Evolutionary conservation across 2,329 filamentous ascomycete genomes (phyloP).

Genomic region (Colletotrichum siamense): DNA sequence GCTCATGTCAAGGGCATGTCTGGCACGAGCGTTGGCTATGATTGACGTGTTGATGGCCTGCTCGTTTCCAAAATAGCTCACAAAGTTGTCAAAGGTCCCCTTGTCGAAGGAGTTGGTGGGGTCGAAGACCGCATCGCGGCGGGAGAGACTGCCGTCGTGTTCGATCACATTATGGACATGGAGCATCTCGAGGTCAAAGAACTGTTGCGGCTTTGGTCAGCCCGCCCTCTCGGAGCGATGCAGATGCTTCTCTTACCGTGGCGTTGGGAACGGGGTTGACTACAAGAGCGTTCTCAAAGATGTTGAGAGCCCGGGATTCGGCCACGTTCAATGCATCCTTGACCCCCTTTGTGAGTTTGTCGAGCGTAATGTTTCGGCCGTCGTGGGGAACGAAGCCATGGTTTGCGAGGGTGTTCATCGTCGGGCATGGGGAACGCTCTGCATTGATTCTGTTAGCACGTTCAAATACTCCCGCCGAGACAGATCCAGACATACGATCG

Average conservation of each 20-base stretch:
- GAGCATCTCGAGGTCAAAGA: slow-evolving; percentile 33
- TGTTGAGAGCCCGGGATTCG: slow-evolving; percentile 36
- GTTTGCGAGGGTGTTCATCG: slow-evolving; percentile 29
- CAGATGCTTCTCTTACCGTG: slow-evolving; percentile 26
- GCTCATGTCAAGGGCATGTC: slow-evolving; percentile 27
- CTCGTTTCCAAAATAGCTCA: background rate
- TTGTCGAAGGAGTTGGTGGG: slow-evolving; percentile 48
- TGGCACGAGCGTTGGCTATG: slow-evolving; percentile 11
- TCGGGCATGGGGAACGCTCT: slow-evolving; percentile 12
- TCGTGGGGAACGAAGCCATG: slow-evolving; percentile 28
- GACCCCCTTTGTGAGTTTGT: slow-evolving; percentile 28
- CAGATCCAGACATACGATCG: background rate
- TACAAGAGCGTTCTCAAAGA: slow-evolving; percentile 46
- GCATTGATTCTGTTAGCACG: background rate
- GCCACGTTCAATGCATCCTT: slow-evolving; percentile 47
- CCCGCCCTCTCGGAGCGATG: background rate
- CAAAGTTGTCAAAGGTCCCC: background rate
- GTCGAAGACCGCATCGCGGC: slow-evolving; percentile 56
- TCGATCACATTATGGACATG: slow-evolving; percentile 28
- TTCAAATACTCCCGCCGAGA: background rate
- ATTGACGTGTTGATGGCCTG: slow-evolving; percentile 29
- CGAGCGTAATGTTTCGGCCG: slow-evolving; percentile 22
- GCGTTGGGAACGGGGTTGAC: slow-evolving; percentile 40
- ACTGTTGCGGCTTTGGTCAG: background rate
- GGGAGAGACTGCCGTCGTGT: slow-evolving; percentile 22